Percentiles rank a stretch among this genome's conserved stretches.
These are phyloP conservation scores for Tuber aestivum DNA, from an alignment of 495 filamentous ascomycete species.

Conservation along the genomic window DNA sequence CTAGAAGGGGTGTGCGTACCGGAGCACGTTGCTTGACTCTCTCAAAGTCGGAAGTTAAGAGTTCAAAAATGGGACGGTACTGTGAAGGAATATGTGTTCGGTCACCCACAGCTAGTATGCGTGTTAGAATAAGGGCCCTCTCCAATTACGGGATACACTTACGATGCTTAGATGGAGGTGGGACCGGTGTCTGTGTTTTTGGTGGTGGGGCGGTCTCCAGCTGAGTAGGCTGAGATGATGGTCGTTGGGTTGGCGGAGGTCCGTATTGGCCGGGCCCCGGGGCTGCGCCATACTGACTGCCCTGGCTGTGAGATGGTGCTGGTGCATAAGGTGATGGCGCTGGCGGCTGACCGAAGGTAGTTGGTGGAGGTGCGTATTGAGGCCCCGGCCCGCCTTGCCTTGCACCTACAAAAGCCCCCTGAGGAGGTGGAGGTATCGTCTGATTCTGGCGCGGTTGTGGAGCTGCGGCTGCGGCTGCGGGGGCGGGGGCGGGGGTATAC, in stretches of 20 bases:
- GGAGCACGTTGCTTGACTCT: conserved; percentile 79
- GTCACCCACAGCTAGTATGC: conserved; percentile 64
- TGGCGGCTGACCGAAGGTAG: conserved; percentile 44
- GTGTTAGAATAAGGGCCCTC: conserved; percentile 21
- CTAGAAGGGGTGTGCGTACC: conserved; percentile 15
- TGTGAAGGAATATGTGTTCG: conserved; percentile 76
- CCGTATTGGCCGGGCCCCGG: conserved; percentile 38
- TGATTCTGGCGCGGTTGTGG: conserved; percentile 59
- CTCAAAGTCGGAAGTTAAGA: conserved; percentile 77
- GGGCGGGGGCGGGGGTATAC: conserved; percentile 42
- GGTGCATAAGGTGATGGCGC: conserved; percentile 50
- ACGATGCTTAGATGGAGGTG: conserved; percentile 62
- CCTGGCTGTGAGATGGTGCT: conserved; percentile 30
- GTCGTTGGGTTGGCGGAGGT: conserved; percentile 26
- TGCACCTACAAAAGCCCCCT: conserved; percentile 22
- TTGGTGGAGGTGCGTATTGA: conserved; percentile 79
- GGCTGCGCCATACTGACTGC: conserved; percentile 44
- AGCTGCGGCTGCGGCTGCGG: conserved; percentile 52
- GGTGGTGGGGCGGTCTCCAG: conserved; percentile 51
- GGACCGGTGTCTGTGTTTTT: conserved; percentile 46
- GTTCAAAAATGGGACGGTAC: conserved; percentile 71
- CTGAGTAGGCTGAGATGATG: conserved; percentile 43
- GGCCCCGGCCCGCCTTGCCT: conserved; percentile 59
- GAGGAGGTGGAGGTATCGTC: conserved; percentile 32
- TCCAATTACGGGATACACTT: conserved; percentile 42